These are phyloP conservation scores for Diospyros kaki DNA, from an alignment of 148 eudicot genomes.

Conservation along the genomic window DNA sequence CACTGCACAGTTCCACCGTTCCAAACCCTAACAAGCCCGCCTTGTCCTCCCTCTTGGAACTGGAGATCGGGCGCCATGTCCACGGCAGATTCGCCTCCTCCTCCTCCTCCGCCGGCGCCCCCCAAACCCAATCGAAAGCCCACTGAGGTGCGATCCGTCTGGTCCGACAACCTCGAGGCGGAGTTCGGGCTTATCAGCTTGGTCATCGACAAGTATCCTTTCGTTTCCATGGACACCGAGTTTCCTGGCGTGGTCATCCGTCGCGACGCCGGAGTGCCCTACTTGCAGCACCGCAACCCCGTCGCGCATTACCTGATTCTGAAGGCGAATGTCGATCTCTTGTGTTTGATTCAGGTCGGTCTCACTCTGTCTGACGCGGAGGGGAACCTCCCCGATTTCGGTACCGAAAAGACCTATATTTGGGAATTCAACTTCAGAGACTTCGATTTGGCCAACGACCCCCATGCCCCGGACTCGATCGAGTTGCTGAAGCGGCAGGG, in stretches of 20 bases:
- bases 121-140: not conserved
- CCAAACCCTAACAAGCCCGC: not conserved
- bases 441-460: conserved; percentile 35
- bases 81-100: conserved; percentile 1
- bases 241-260: conserved; percentile 41
- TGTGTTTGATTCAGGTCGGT: conserved; percentile 60
- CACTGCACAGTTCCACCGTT: not conserved
- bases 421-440: conserved; percentile 73
- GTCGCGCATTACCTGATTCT: conserved; percentile 28
- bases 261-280: not conserved
- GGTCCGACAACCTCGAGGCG: conserved; percentile 36
- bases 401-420: conserved; percentile 28
- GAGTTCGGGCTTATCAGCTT: conserved; percentile 36
- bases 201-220: conserved; percentile 27
- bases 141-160: conserved; percentile 36
- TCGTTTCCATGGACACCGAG: conserved; percentile 49
- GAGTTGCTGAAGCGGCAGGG: conserved; percentile 37
- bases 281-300: conserved; percentile 12
- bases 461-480: conserved; percentile 39
- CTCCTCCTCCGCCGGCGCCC: conserved; percentile 3
- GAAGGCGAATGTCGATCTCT: conserved; percentile 51
- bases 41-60: not conserved
- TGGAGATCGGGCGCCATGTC: conserved; percentile 4
- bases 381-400: conserved; percentile 52
- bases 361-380: conserved; percentile 45